These are phyloP conservation scores for Xylaria longipes DNA, from an alignment of 495 filamentous ascomycete genomes.

Conservation along the genomic window DNA sequence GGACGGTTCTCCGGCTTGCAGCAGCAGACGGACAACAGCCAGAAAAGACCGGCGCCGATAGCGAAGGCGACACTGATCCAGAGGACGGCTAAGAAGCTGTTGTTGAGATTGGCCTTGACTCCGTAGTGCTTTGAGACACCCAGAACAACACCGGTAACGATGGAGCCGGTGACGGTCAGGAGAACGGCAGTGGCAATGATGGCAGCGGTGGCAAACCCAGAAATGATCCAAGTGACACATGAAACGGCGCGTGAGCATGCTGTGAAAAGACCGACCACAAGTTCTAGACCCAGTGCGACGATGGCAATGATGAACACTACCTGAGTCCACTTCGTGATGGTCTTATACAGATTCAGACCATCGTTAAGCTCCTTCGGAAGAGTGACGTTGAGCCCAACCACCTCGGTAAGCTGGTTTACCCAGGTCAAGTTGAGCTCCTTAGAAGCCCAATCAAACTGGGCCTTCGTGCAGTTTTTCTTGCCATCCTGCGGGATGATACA, in stretches of 20 bases:
- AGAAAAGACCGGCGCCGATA: slow-evolving; percentile 77
- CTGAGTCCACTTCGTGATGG: slow-evolving; percentile 81
- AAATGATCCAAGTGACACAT: slow-evolving; percentile 56
- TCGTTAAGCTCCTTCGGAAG: slow-evolving; percentile 70
- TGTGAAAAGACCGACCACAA: slow-evolving; percentile 79
- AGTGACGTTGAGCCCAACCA: slow-evolving; percentile 48
- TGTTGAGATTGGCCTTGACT: slow-evolving; percentile 68
- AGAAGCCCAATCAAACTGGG: slow-evolving; percentile 80
- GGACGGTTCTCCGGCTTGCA: slow-evolving; percentile 61
- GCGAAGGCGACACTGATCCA: slow-evolving; percentile 86
- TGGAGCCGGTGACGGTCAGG: slow-evolving; percentile 64
- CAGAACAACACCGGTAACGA: slow-evolving; percentile 73
- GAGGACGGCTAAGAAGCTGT: slow-evolving; percentile 67
- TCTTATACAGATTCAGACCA: slow-evolving; percentile 71
- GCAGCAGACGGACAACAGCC: slow-evolving; percentile 90
- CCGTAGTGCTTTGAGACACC: slow-evolving; percentile 68
- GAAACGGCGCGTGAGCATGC: slow-evolving; percentile 56
- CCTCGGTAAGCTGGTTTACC: slow-evolving; percentile 49
- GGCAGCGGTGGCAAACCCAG: slow-evolving; percentile 63
- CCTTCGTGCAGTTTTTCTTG: slow-evolving; percentile 61
- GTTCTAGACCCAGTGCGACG: slow-evolving; percentile 73
- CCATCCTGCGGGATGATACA: slow-evolving; percentile 63
- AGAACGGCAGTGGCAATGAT: slow-evolving; percentile 65
- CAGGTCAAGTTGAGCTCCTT: slow-evolving; percentile 62
- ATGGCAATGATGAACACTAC: slow-evolving; percentile 74